Conservation (phyloP, 2,329 filamentous ascomycete genomes). For the Coniosporium tulheliwenetii region DNA sequence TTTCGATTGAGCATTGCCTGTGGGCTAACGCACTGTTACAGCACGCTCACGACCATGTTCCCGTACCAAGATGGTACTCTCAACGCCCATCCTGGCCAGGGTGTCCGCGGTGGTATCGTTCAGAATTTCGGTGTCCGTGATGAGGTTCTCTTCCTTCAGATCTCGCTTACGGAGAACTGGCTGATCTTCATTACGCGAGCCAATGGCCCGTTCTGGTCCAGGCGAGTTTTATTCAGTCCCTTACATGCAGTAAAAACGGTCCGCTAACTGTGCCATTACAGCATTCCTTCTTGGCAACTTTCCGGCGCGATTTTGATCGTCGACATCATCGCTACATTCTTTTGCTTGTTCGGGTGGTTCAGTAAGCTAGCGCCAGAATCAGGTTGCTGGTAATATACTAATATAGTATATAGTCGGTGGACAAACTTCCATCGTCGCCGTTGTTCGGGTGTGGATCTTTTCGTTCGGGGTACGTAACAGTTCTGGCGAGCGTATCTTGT, state of each 20-base stretch:
- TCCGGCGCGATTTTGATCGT: slow-evolving; percentile 63
- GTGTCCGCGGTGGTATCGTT: slow-evolving; percentile 64
- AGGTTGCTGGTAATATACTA: no score
- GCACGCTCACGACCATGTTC: slow-evolving; percentile 69
- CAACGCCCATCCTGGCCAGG: slow-evolving; percentile 22
- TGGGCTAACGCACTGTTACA: no score
- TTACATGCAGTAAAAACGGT: no score
- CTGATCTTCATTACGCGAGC: slow-evolving; percentile 92
- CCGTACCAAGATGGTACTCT: slow-evolving; percentile 17
- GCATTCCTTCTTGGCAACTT: slow-evolving; percentile 64
- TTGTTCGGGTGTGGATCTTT: slow-evolving; percentile 83
- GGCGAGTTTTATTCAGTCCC: slow-evolving; percentile 27
- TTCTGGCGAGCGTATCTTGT: no score
- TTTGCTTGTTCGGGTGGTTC: slow-evolving; percentile 78
- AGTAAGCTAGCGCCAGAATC: slow-evolving; percentile 7
- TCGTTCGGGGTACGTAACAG: slow-evolving; percentile 47
- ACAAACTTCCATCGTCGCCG: slow-evolving; percentile 62
- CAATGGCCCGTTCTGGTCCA: slow-evolving; percentile 85
- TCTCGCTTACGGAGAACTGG: slow-evolving; percentile 88
- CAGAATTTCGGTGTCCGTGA: slow-evolving; percentile 78
- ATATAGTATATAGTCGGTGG: slow-evolving; percentile 24
- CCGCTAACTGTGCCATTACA: no score
- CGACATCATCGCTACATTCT: slow-evolving; percentile 71
- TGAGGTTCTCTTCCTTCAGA: slow-evolving; percentile 74
- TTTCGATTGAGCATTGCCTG: no score